Evolutionary conservation across 768 basidiomycete genomes (phyloP).

Genomic region (Boletus bicolor): DNA sequence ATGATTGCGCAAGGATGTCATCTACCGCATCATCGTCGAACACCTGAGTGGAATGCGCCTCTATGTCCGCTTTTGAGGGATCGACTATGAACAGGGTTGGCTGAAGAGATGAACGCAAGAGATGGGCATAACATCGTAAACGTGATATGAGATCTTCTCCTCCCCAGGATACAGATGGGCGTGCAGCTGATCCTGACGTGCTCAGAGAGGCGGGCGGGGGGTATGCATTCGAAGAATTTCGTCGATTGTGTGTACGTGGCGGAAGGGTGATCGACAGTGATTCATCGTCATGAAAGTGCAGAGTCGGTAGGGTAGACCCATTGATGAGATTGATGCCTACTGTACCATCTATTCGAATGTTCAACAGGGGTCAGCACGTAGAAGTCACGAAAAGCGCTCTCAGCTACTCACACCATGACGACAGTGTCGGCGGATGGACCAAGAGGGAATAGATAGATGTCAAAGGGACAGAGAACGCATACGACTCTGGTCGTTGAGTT

Average conservation of each 20-base stretch:
- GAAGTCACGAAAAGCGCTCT: neutral
- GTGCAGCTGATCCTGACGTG: constrained; percentile 39
- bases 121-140: constrained; percentile 70
- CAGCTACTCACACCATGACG: constrained; percentile 71
- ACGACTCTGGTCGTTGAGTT: constrained; percentile 79
- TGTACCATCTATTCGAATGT: constrained; percentile 62
- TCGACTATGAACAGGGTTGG: constrained; percentile 87
- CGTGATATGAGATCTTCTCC: constrained; percentile 83
- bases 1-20: constrained; percentile 78
- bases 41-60: constrained; percentile 81
- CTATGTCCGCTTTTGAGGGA: constrained; percentile 89
- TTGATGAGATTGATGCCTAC: constrained; percentile 86
- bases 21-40: constrained; percentile 88
- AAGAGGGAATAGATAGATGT: constrained; percentile 87
- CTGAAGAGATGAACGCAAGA: constrained; percentile 84
- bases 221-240: constrained; percentile 49
- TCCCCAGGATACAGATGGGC: constrained; percentile 64
- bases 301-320: constrained; percentile 79
- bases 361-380: neutral
- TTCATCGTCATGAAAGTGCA: constrained; percentile 98
- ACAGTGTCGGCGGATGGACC: constrained; percentile 77
- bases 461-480: constrained; percentile 92
- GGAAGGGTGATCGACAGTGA: constrained; percentile 69
- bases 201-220: constrained; percentile 58
- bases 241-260: constrained; percentile 35